These are phyloP conservation scores for Ophiostoma montium DNA, from an alignment of 2,329 filamentous ascomycete species.

Conservation along the genomic window DNA sequence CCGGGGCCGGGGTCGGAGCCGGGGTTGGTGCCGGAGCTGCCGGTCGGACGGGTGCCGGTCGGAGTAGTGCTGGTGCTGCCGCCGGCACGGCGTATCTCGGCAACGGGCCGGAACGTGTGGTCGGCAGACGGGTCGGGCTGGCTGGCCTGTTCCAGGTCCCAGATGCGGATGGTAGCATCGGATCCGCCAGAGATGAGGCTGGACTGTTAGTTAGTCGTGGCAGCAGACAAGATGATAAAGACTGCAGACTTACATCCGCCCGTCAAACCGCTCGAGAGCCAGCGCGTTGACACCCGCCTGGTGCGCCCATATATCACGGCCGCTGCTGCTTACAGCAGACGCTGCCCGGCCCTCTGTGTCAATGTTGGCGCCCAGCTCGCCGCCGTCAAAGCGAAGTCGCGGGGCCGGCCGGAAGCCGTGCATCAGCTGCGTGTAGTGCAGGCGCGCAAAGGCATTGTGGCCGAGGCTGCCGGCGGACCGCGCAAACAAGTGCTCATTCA, in stretches of 20 bases:
- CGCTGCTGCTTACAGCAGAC: not conserved
- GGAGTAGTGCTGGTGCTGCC: no score
- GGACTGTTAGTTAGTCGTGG: not conserved
- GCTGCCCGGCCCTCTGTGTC: constrained; percentile 12
- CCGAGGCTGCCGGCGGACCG: constrained; percentile 50
- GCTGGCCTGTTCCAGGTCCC: constrained; percentile 60
- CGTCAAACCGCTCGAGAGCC: constrained; percentile 70
- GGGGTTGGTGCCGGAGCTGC: not conserved
- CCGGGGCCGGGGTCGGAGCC: constrained; percentile 14
- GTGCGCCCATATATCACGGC: constrained; percentile 45
- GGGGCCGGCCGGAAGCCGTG: constrained; percentile 54
- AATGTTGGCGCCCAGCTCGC: constrained; percentile 25
- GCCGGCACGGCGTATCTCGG: constrained; percentile 17
- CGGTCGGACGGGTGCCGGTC: no score
- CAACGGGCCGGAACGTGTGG: constrained; percentile 40
- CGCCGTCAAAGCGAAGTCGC: constrained; percentile 56
- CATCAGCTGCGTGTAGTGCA: constrained; percentile 51
- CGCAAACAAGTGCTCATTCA: not conserved
- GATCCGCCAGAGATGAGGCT: constrained; percentile 75
- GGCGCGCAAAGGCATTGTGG: constrained; percentile 48
- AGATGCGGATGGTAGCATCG: constrained; percentile 71
- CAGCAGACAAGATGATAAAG: not conserved
- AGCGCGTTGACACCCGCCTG: constrained; percentile 65
- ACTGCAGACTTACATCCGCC: constrained; percentile 39
- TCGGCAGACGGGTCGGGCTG: constrained; percentile 22